These are phyloP conservation scores for Spergularia azorica DNA, from an alignment of 179 eudicot species.

Conservation along the genomic window DNA sequence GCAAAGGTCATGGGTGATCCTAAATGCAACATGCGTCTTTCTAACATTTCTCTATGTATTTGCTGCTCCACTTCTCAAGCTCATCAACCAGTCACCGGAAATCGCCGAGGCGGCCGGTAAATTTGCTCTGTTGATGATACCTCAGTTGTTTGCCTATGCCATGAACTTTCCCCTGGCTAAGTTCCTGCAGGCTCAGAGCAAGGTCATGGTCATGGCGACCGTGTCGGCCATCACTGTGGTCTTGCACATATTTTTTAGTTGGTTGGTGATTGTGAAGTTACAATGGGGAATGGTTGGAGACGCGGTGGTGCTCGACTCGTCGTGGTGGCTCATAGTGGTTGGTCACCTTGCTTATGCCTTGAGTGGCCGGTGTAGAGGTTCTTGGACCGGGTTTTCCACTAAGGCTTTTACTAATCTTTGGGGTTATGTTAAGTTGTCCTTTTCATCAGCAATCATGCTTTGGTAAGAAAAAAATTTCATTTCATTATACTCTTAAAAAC, in stretches of 20 bases:
- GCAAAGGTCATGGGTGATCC: conserved; percentile 50
- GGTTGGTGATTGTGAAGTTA: conserved; percentile 48
- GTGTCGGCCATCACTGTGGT: conserved; percentile 44
- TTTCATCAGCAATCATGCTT: conserved; percentile 80
- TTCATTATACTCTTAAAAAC: no score
- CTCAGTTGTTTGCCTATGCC: conserved; percentile 43
- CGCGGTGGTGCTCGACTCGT: conserved; percentile 52
- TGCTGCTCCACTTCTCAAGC: conserved; percentile 31
- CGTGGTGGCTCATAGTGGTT: conserved; percentile 30
- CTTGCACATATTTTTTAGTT: conserved; percentile 43
- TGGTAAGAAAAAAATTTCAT: background rate
- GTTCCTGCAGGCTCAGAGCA: conserved; percentile 82
- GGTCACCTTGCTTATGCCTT: conserved; percentile 47
- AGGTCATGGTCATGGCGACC: conserved; percentile 54
- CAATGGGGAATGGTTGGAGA: conserved; percentile 69
- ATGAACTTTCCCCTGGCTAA: conserved; percentile 53
- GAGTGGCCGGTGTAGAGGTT: conserved; percentile 60
- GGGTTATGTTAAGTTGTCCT: conserved; percentile 64
- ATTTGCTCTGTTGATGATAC: conserved; percentile 35
- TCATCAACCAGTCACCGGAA: conserved; percentile 38
- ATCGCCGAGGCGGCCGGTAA: conserved; percentile 39
- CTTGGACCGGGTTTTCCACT: conserved; percentile 66
- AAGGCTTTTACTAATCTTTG: conserved; percentile 65
- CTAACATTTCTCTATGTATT: conserved; percentile 34
- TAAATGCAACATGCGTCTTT: conserved; percentile 25